phyloP scores from a whole-genome alignment of 2,329 filamentous ascomycete species.

The Dactylonectria macrodidyma region DNA sequence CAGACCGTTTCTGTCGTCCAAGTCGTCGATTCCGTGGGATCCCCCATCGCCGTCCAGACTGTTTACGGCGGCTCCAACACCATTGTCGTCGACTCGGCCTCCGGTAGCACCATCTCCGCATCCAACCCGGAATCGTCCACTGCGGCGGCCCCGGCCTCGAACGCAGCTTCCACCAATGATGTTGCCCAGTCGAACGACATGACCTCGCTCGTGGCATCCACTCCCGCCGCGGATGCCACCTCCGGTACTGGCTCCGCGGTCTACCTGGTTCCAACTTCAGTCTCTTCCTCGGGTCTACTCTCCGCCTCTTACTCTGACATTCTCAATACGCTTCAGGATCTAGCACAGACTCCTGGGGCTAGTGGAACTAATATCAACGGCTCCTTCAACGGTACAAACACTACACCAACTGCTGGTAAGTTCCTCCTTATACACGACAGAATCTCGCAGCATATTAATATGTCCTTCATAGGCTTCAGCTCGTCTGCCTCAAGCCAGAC shows the following conservation, averaged over 20 bases:
- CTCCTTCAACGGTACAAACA: slow-evolving; percentile 34
- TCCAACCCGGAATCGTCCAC: slow-evolving; percentile 46
- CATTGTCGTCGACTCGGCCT: slow-evolving; percentile 53
- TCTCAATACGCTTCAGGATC: slow-evolving; percentile 29
- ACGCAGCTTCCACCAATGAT: slow-evolving; percentile 42
- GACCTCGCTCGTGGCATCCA: slow-evolving; percentile 39
- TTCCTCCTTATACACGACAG: slow-evolving; percentile 19
- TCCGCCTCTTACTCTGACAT: slow-evolving; percentile 18
- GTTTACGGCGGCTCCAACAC: slow-evolving; percentile 57
- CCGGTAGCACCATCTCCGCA: slow-evolving; percentile 55
- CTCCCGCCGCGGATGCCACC: slow-evolving; percentile 34
- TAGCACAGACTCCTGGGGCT: slow-evolving; percentile 33
- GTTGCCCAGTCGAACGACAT: slow-evolving; percentile 39
- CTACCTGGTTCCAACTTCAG: slow-evolving; percentile 35
- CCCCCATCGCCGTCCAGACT: slow-evolving; percentile 61
- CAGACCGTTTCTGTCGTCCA: slow-evolving; percentile 71
- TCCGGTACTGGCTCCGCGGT: slow-evolving; percentile 35
- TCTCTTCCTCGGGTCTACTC: slow-evolving; percentile 15
- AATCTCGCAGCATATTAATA: background rate
- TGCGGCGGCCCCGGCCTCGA: slow-evolving; percentile 42
- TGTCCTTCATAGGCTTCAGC: slow-evolving; percentile 23
- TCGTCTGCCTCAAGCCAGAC: slow-evolving; percentile 36
- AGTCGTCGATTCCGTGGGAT: slow-evolving; percentile 64
- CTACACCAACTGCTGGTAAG: slow-evolving; percentile 41
- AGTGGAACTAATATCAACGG: slow-evolving; percentile 34